These are phyloP conservation scores for Colletotrichum simmondsii DNA, from an alignment of 2,329 filamentous ascomycete genomes.

Conservation along the genomic window DNA sequence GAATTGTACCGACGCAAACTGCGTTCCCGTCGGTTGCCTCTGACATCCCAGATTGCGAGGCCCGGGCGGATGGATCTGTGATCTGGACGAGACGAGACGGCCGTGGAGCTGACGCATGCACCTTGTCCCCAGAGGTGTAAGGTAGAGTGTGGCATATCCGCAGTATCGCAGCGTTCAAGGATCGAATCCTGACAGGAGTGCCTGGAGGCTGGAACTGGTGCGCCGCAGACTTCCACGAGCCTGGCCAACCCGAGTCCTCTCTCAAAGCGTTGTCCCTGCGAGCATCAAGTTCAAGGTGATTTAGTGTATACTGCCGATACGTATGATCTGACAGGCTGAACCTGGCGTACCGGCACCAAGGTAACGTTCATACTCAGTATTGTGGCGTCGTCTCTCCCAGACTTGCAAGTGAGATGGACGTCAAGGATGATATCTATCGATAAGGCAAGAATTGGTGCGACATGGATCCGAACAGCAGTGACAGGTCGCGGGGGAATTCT, in stretches of 20 bases:
- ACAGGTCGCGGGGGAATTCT: slow-evolving; percentile 16
- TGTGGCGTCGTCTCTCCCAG: background rate
- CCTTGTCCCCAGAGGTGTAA: slow-evolving; percentile 3
- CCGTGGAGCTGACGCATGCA: slow-evolving; percentile 23
- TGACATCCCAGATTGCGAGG: slow-evolving; percentile 11
- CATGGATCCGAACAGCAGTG: slow-evolving; percentile 5
- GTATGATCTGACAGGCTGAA: background rate
- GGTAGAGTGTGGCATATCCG: slow-evolving; percentile 9
- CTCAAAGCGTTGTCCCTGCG: slow-evolving; percentile 21
- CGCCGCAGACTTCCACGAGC: background rate
- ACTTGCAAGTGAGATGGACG: background rate
- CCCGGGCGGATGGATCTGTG: background rate
- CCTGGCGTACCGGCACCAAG: slow-evolving; percentile 12
- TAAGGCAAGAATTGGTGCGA: slow-evolving; percentile 13
- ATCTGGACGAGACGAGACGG: slow-evolving; percentile 29
- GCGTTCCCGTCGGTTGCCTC: slow-evolving; percentile 18
- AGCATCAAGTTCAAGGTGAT: slow-evolving; percentile 16
- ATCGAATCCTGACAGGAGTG: background rate
- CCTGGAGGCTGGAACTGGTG: background rate
- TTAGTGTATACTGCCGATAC: background rate
- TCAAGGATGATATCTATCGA: slow-evolving; percentile 18
- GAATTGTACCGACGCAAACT: slow-evolving; percentile 2
- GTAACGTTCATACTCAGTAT: background rate
- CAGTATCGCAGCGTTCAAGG: slow-evolving; percentile 22
- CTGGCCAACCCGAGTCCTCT: slow-evolving; percentile 1